Conservation (phyloP, 139 green algal species). For the Chlamydomonas sp. region DNA sequence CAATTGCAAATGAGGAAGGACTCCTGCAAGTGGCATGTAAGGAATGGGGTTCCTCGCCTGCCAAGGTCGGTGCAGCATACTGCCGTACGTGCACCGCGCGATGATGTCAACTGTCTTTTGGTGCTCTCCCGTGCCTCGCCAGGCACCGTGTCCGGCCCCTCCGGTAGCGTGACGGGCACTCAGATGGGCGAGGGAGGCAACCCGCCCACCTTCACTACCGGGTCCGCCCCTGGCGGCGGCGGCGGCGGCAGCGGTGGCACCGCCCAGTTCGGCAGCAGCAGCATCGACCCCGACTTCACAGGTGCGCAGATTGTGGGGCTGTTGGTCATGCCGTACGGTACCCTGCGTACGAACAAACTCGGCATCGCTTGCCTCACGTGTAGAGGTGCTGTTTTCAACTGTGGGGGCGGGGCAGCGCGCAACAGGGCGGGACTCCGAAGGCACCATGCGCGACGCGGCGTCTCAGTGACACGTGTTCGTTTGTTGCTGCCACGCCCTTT, state of each 20-base stretch:
- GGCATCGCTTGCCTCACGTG: too few species aligned
- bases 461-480: too few species aligned
- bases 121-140: neutral
- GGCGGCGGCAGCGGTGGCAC: neutral
- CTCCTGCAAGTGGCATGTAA: too few species aligned
- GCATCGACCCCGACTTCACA: slow-evolving; percentile 24
- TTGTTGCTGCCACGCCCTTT: too few species aligned
- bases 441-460: too few species aligned
- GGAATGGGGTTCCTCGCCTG: neutral
- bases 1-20: too few species aligned
- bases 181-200: slow-evolving; percentile 5
- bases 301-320: neutral
- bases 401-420: too few species aligned
- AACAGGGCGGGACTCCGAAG: too few species aligned
- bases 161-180: neutral
- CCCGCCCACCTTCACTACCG: slow-evolving; percentile 4
- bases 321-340: too few species aligned
- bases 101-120: neutral
- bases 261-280: neutral
- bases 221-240: neutral
- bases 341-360: too few species aligned
- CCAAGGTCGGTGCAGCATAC: too few species aligned
- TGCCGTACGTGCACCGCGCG: neutral
- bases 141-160: slow-evolving; percentile 31
- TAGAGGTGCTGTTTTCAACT: too few species aligned